Evolutionary conservation across 2,329 filamentous ascomycete genomes (phyloP), one percentile per base, ranked within the genome.

Genomic region (Fusarium sulawesiense): DNA sequence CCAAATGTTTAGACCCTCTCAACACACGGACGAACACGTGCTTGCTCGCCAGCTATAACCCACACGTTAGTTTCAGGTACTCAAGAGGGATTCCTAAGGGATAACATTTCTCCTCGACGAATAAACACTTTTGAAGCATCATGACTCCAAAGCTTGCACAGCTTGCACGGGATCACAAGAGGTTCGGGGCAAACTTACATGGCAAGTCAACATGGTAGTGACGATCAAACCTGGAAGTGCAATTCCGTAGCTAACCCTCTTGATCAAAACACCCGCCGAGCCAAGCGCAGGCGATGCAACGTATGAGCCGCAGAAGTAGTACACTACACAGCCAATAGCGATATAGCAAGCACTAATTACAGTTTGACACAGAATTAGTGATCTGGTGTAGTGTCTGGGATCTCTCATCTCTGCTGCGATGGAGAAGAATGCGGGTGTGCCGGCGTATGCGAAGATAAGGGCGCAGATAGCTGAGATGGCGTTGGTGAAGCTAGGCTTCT

Each of bases 241-340:
- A 2, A 79, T 53, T 4, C 81, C 83, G 47, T 85, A 85, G 53
- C 74, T 78, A 13, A 84, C 71, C 60, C 80, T 84, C 77, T 85
- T 85, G 54, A 83, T 75, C 1, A 73, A 64, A 1, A 54, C 27
- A 8, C 83, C 83, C 1, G 82, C 83, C 5, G 82, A 83, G 9
- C 83, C 84, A 6, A 85, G 78, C 9, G 83, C 83, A 0, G 83
- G 84, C 0, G 82, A 84, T 0, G 83, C 80, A 4, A 86, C 81
- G 56, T 81, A 84, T 0, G 81, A 81, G 1, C 84, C 83, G 64
- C 81, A 84, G 69, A 77, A 85, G 51, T 80, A 80, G 75, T 85
- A 85, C 3, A 85, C 80, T 0, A 84, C 81, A 1, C 77, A 68
- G 6, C 75, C 76, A 7, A 82, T 77, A 4, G 76, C 63, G 8